Base-by-base conservation (phyloP, 2,329 filamentous ascomycete genomes). In the Fusarium pseudocircinatum region DNA sequence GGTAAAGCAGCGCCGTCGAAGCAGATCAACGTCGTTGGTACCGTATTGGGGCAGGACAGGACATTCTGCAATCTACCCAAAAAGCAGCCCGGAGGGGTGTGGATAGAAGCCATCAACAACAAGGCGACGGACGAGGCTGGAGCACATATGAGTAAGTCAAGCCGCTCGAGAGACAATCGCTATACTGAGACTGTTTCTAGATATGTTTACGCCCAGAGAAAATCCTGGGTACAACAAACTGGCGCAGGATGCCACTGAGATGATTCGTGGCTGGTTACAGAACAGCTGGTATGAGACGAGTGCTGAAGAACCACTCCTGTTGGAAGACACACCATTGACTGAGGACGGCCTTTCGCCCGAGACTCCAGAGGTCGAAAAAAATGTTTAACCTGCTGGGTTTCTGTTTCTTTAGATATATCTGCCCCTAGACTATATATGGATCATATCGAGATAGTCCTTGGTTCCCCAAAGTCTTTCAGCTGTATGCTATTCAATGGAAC, bases 21-120 rank as follows among this genome's bases (percentile, higher is more conserved):
- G 82, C 77, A 87, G 83, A 80, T 85, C 68, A 83, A 84, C 78
- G 79, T 91, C 81, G 83, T 88, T 60, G 85, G 87, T 32, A 87
- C 87, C 34, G 87, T 94, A 40, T 81, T 93, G 24, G 91, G 92
- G 3, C 89, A 87, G 57, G 87, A 95, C 70, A 88, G 96, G 75
- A 98, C 96, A 0, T 99, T 98, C 80, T 97, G 95, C 83, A 94
- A 94, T 66, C 81, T 97, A 61, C 94, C 95, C 4, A 87, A 87
- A 73, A 87, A 86, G 63, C 83, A 84, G 71, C 70, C 82, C 11
- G 82, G 87, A 68, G 83, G 89, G 78, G 71, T 87, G 76, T 97
- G 94, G 92, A 86, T 87, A 71, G 88, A 90, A 77, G 92, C 90
- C 8, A 85, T 95, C 63, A 99, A 98, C 79, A 91, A 97, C 68